Evolutionary conservation across 805 yeast genomes (phyloP).

Genomic region (Blastobotrys americana): DNA sequence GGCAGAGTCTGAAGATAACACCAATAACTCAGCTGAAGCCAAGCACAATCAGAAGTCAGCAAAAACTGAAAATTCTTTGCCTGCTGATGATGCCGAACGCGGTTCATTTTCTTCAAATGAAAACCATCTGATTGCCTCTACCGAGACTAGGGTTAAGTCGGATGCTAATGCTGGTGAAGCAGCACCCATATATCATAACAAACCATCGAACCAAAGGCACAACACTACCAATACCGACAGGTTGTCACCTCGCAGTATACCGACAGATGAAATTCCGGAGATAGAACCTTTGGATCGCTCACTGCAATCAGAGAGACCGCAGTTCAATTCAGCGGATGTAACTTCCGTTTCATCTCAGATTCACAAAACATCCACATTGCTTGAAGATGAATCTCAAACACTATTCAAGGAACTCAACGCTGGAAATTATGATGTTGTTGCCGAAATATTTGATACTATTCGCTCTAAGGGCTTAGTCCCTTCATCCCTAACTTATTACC

Average conservation of each 20-base stretch:
- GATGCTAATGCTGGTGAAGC: background rate
- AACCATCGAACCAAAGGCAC: too few species aligned
- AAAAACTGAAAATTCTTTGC: conserved; percentile 1
- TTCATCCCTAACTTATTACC: background rate
- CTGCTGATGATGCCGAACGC: background rate
- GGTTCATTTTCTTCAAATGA: too few species aligned
- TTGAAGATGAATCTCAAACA: background rate
- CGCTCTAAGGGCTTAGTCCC: background rate
- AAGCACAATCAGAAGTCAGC: too few species aligned
- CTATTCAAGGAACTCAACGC: too few species aligned
- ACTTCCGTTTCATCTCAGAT: background rate
- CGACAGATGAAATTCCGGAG: background rate
- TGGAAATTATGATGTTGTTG: background rate
- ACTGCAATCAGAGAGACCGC: too few species aligned
- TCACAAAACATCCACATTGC: background rate
- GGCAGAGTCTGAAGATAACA: conserved; percentile 6
- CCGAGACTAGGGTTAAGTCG: background rate
- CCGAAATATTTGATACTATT: conserved; percentile 2
- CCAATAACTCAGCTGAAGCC: conserved; percentile 8
- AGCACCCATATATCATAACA: too few species aligned
- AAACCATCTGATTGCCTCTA: background rate
- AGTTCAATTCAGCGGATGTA: too few species aligned
- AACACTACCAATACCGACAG: background rate
- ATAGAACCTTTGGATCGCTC: background rate
- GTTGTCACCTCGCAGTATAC: background rate